These are phyloP conservation scores for Coemansia sp. DNA, from an alignment of 192 early-diverging fungal genomes.

Conservation along the genomic window DNA sequence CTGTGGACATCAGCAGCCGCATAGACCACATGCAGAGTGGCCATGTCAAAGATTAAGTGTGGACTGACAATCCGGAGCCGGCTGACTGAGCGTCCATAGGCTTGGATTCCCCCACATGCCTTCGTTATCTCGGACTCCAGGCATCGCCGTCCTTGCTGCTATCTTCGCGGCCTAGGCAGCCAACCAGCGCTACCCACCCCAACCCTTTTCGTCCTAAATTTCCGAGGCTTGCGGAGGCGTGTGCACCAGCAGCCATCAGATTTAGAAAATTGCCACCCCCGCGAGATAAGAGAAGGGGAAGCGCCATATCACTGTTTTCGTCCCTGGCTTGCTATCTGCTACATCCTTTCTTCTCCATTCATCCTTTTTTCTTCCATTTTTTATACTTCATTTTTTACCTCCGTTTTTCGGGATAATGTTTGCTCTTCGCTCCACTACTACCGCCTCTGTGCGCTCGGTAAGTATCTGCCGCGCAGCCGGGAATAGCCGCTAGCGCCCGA, in stretches of 20 bases:
- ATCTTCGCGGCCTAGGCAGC: neutral
- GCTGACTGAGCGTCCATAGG: neutral
- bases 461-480: conserved; percentile 8
- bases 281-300: neutral
- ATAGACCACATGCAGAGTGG: neutral
- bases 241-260: neutral
- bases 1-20: neutral
- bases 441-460: conserved; percentile 49
- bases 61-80: neutral
- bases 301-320: neutral
- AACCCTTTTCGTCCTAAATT: neutral
- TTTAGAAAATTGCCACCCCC: neutral
- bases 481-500: neutral
- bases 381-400: neutral
- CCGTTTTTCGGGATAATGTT: conserved; percentile 28
- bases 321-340: neutral
- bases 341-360: neutral
- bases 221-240: conserved; percentile 1
- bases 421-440: conserved; percentile 46
- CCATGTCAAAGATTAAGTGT: neutral
- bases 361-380: conserved; percentile 1
- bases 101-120: neutral
- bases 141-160: neutral
- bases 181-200: neutral
- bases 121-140: neutral